Evolutionary conservation across 805 yeast species (phyloP), one percentile per base, ranked within the genome.

Genomic region (Lachancea sp.): DNA sequence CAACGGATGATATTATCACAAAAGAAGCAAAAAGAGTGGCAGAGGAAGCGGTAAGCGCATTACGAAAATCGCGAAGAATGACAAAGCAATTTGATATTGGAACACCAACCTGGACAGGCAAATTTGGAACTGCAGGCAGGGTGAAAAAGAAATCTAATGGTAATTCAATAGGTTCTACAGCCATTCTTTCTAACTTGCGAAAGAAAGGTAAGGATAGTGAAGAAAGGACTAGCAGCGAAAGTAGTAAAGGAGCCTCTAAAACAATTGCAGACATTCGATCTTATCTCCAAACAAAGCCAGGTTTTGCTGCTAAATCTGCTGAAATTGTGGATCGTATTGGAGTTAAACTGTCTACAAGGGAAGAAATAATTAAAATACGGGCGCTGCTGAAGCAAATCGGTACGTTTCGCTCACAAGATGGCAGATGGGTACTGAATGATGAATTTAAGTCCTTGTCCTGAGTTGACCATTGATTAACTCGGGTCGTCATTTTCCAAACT

Each of bases 21-120:
- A 62, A 65, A 28, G 81, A 78, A 41, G 92, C 94, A 0, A 74
- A 73, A 3, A 68, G 68, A 36, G 74, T 71, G 55, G 75, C 80
- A 32, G 60, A 62, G 46, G 66, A 69, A 13, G 83, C 83, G 0
- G 67, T 79, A 0, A 65, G 64, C 15, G 80, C 80, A 0, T 59
- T 84, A 41, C 68, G 74, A 40, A 73, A 74, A 44, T 85, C 96
- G 0, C 54, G 67, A 29, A 61, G 47, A 33, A 56, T 54, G 8
- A 68, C 70, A 12, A 65, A 63, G 42, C 63, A 60, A 33, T 61
- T 61, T 18, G 63, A 66, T 19, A 68, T 89, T 22, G 95, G 95
- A 4, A 79, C 83, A 0, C 97, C 97, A 0, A 90, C 98, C 0
- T 92, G 97, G 94, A 90, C 98, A 0, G 98, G 98, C 0, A 76